These are phyloP conservation scores for Puccinia hordei DNA, from an alignment of 1,284 basidiomycete genomes.

Conservation along the genomic window DNA sequence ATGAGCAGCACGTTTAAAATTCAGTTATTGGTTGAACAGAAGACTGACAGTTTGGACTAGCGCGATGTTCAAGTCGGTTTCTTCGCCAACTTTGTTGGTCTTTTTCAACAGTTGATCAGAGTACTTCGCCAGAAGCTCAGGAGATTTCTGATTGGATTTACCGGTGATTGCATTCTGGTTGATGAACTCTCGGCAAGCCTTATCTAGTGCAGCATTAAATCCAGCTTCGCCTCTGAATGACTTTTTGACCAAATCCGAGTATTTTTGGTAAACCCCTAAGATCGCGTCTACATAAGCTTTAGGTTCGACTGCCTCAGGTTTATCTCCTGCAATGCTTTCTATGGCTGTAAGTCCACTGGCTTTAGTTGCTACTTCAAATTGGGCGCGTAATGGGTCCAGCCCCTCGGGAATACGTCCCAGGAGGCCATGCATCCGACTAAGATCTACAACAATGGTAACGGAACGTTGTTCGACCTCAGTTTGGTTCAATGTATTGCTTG, in stretches of 20 bases:
- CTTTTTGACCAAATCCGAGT: conserved; percentile 82
- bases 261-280: conserved; percentile 87
- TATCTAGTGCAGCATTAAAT: conserved; percentile 89
- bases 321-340: conserved; percentile 67
- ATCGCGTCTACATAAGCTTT: conserved; percentile 93
- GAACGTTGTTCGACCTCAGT: neutral
- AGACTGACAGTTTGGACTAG: conserved; percentile 81
- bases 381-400: conserved; percentile 84
- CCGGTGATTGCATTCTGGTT: conserved; percentile 86
- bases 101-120: conserved; percentile 88
- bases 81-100: conserved; percentile 93
- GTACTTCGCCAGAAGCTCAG: conserved; percentile 91
- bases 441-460: conserved; percentile 63
- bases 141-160: conserved; percentile 76
- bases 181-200: conserved; percentile 92
- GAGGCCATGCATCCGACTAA: conserved; percentile 91
- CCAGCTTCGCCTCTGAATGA: conserved; percentile 93
- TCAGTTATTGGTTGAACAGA: neutral
- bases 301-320: conserved; percentile 68
- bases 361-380: conserved; percentile 94
- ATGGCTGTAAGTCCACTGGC: conserved; percentile 80
- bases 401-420: conserved; percentile 86
- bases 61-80: conserved; percentile 83
- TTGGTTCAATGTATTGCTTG: conserved; percentile 12
- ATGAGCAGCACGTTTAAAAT: neutral